A percentile compares a stretch with the other conserved stretches of the same genome.
phyloP scores from a whole-genome alignment of 1,284 basidiomycete species.

The Trichosporon ovoides region DNA sequence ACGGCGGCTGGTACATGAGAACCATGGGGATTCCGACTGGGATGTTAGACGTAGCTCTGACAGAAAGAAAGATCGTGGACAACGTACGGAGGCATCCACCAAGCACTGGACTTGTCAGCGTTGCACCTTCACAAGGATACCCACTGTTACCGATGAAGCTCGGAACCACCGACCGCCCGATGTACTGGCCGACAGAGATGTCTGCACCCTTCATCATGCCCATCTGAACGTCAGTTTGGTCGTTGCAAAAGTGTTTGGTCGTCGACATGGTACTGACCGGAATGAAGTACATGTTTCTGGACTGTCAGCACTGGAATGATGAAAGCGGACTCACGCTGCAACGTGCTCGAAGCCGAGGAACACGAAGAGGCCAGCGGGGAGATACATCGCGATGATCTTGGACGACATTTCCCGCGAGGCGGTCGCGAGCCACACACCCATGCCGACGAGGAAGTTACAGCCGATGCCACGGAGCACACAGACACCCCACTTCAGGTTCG shows the following conservation, averaged over 20 bases:
- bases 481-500: slow-evolving; percentile 22
- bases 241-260: too few species aligned
- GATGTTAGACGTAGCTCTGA: too few species aligned
- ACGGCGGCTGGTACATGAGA: slow-evolving; percentile 6
- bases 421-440: slow-evolving; percentile 2
- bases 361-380: slow-evolving; percentile 44
- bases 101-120: slow-evolving; percentile 8
- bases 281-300: slow-evolving; percentile 35
- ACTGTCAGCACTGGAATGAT: not conserved
- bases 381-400: slow-evolving; percentile 40
- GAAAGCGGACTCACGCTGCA: slow-evolving; percentile 23
- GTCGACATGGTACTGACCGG: not conserved
- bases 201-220: slow-evolving; percentile 37
- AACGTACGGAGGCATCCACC: slow-evolving; percentile 13
- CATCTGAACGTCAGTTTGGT: slow-evolving; percentile 27
- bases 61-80: too few species aligned
- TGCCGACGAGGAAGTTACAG: slow-evolving; percentile 42
- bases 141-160: slow-evolving; percentile 28
- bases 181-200: slow-evolving; percentile 24
- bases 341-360: slow-evolving; percentile 44
- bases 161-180: slow-evolving; percentile 25
- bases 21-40: slow-evolving; percentile 12
- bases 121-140: slow-evolving; percentile 6
- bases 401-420: slow-evolving; percentile 36
- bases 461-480: slow-evolving; percentile 43